Evolutionary conservation across 108 stramenopile species (phyloP).

Genomic region (Skeletonema grethae): DNA sequence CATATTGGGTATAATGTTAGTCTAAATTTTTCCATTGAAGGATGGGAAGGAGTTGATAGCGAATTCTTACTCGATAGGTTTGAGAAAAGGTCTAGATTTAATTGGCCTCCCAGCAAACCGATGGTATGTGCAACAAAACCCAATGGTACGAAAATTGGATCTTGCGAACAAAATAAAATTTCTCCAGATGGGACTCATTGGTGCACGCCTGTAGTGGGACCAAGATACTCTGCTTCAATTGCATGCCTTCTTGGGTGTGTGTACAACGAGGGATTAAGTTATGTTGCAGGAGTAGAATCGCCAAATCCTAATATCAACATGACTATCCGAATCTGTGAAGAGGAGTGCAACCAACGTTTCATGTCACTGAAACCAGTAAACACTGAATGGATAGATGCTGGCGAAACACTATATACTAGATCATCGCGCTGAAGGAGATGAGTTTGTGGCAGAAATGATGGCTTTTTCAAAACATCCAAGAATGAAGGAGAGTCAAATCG

Average conservation of each 20-base stretch:
- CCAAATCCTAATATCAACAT: too few species aligned
- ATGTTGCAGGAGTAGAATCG: too few species aligned
- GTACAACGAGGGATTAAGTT: conserved; percentile 37
- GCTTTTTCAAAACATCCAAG: too few species aligned
- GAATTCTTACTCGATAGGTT: conserved; percentile 24
- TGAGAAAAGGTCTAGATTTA: background rate
- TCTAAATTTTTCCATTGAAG: background rate
- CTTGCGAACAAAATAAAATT: conserved; percentile 20
- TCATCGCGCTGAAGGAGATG: too few species aligned
- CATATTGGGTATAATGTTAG: conserved; percentile 23
- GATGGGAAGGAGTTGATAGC: conserved; percentile 1
- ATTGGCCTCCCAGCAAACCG: background rate
- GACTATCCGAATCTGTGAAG: conserved; percentile 15
- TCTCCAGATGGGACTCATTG: conserved; percentile 38
- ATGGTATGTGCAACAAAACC: conserved; percentile 24
- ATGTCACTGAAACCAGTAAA: conserved; percentile 34
- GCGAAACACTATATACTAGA: conserved; percentile 9
- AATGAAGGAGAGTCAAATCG: too few species aligned
- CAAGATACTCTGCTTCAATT: conserved; percentile 20
- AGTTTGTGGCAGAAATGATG: too few species aligned
- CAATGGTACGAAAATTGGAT: conserved; percentile 7
- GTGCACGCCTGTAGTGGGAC: conserved; percentile 22
- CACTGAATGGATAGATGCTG: conserved; percentile 13
- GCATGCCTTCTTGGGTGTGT: conserved; percentile 42
- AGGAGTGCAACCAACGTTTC: conserved; percentile 36